These are phyloP conservation scores for Saccharum officinarum DNA, from an alignment of 176 grass and related monocot species.

Conservation along the genomic window DNA sequence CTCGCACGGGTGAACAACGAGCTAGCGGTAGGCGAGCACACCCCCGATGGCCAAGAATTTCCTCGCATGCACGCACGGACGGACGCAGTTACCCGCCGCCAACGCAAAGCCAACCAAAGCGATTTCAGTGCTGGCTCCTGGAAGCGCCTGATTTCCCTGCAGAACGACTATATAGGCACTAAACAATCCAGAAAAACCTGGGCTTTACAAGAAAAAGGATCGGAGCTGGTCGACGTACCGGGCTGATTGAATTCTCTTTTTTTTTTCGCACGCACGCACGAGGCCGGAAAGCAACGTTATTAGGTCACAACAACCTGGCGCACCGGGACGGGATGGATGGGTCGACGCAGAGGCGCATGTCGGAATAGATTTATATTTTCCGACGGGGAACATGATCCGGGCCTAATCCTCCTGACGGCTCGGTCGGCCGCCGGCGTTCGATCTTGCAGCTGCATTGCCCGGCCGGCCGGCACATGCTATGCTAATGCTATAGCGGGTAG, in stretches of 20 bases:
- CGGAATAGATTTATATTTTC: neutral
- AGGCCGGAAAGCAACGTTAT: conserved; percentile 9
- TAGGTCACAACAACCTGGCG: neutral
- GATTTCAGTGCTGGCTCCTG: too few relatives aligned
- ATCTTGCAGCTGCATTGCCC: too few relatives aligned
- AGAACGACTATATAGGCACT: neutral
- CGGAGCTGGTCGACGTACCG: neutral
- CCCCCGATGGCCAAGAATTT: neutral
- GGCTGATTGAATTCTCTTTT: too few relatives aligned
- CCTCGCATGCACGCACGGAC: neutral
- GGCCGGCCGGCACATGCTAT: neutral
- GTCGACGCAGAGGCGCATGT: neutral
- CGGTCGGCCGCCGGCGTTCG: neutral
- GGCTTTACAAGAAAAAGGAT: neutral
- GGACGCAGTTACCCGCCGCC: conserved; percentile 13
- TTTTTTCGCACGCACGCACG: neutral
- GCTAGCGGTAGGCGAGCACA: neutral
- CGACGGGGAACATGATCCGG: neutral
- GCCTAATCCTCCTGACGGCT: conserved; percentile 14
- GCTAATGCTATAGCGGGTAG: neutral
- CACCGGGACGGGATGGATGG: neutral
- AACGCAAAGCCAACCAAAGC: neutral
- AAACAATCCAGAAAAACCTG: neutral
- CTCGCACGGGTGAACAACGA: conserved; percentile 7
- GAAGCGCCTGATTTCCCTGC: neutral